Percentiles rank a stretch among this genome's conserved stretches.
These are phyloP conservation scores for Mycena metata DNA, from an alignment of 768 basidiomycete genomes.

Conservation along the genomic window DNA sequence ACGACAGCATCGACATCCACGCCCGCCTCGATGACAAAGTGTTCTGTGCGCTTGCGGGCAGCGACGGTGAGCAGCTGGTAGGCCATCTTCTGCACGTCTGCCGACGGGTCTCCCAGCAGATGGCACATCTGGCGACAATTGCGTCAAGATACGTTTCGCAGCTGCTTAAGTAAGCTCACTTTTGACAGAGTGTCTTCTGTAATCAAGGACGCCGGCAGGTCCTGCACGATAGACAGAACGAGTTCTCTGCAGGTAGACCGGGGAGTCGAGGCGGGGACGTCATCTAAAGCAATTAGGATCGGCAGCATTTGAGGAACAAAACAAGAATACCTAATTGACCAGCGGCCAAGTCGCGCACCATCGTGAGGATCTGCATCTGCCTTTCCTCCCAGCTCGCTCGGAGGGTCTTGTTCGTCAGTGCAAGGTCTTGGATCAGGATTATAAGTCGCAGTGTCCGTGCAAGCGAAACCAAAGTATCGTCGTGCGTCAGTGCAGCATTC, in stretches of 20 bases:
- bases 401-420: constrained; percentile 79
- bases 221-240: constrained; percentile 76
- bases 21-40: constrained; percentile 89
- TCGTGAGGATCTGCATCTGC: constrained; percentile 62
- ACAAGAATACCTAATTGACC: constrained; percentile 62
- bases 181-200: constrained; percentile 74
- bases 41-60: constrained; percentile 81
- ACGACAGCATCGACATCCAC: constrained; percentile 75
- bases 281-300: constrained; percentile 40
- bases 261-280: constrained; percentile 61
- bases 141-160: neutral
- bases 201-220: constrained; percentile 73
- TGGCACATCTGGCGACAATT: constrained; percentile 75
- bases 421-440: constrained; percentile 76
- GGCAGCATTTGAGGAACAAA: constrained; percentile 11
- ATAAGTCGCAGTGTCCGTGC: constrained; percentile 79
- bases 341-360: constrained; percentile 73
- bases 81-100: constrained; percentile 80
- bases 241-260: constrained; percentile 76
- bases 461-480: constrained; percentile 70
- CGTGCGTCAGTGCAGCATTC: constrained; percentile 73
- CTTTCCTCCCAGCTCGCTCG: constrained; percentile 77
- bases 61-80: constrained; percentile 80
- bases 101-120: constrained; percentile 74
- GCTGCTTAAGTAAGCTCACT: constrained; percentile 51